Percentiles rank a stretch among this genome's conserved stretches.
These are phyloP conservation scores for Rhodotorula kratochvilovae DNA, from an alignment of 768 basidiomycete genomes.

Conservation along the genomic window DNA sequence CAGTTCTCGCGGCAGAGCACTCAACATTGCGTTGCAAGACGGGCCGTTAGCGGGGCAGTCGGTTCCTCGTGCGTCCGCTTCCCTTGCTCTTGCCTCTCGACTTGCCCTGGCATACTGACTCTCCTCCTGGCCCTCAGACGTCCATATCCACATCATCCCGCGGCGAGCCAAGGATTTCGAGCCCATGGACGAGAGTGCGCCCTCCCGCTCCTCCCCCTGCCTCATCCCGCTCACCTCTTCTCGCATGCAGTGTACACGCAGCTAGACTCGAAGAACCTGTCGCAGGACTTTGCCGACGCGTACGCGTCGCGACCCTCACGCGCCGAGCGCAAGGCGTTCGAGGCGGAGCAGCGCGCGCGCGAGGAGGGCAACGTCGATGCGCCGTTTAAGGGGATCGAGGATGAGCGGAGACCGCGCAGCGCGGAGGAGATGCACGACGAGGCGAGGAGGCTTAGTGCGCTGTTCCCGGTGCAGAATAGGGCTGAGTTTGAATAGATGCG, in stretches of 20 bases:
- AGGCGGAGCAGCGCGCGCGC: conserved; percentile 40
- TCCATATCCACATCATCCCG: conserved; percentile 89
- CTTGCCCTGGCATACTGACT: conserved; percentile 49
- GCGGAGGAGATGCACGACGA: conserved; percentile 75
- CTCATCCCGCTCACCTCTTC: background rate
- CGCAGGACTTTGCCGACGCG: conserved; percentile 2
- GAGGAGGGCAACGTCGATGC: conserved; percentile 23
- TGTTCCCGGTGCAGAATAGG: conserved; percentile 51
- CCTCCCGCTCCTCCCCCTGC: background rate
- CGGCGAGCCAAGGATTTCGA: conserved; percentile 58
- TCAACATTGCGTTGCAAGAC: conserved; percentile 36
- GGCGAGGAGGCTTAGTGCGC: conserved; percentile 61
- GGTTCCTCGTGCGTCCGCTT: conserved; percentile 18
- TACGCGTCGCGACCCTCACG: conserved; percentile 7
- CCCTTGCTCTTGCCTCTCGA: background rate
- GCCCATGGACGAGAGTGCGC: conserved; percentile 47
- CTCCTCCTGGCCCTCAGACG: conserved; percentile 57
- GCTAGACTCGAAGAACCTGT: conserved; percentile 62
- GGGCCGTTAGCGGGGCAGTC: conserved; percentile 35
- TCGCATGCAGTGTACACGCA: conserved; percentile 55
- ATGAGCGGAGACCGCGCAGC: conserved; percentile 57
- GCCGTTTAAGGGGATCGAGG: conserved; percentile 59
- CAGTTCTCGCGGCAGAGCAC: background rate
- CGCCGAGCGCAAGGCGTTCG: conserved; percentile 11
- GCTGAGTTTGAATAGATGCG: conserved; percentile 2